These are phyloP conservation scores for Aplosporella prunicola DNA, from an alignment of 2,329 filamentous ascomycete species.

Conservation along the genomic window DNA sequence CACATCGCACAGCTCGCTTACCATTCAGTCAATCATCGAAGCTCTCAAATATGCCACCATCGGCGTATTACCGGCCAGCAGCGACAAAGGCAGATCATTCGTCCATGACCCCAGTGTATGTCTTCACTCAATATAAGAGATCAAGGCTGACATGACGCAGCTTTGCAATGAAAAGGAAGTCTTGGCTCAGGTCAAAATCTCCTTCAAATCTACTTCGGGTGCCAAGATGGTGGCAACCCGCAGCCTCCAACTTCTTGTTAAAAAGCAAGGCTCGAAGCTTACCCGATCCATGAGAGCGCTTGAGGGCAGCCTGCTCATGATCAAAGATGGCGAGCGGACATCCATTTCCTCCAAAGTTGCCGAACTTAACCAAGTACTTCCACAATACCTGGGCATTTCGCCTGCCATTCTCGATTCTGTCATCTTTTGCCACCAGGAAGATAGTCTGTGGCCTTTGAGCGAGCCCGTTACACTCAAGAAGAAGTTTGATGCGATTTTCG, in stretches of 20 bases:
- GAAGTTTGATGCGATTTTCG: conserved; percentile 95
- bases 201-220: conserved; percentile 70
- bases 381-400: conserved; percentile 79
- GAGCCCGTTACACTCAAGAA: conserved; percentile 81
- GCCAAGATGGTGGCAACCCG: conserved; percentile 74
- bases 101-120: conserved; percentile 87
- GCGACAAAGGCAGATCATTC: conserved; percentile 76
- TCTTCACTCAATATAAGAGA: no score
- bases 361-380: conserved; percentile 76
- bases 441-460: conserved; percentile 93
- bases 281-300: conserved; percentile 70
- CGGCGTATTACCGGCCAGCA: conserved; percentile 86
- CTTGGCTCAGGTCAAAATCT: conserved; percentile 81
- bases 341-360: conserved; percentile 70
- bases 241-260: conserved; percentile 76
- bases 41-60: conserved; percentile 97
- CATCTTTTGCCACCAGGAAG: conserved; percentile 98
- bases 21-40: conserved; percentile 78
- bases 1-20: conserved; percentile 7
- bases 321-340: conserved; percentile 69
- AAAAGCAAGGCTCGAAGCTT: conserved; percentile 47
- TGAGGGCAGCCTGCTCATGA: conserved; percentile 67
- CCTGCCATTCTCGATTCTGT: conserved; percentile 85
- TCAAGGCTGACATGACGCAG: conserved; percentile 26
- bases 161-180: conserved; percentile 81